A percentile compares a stretch with the other conserved stretches of the same genome.
These are phyloP conservation scores for Beta macrorhiza DNA, from an alignment of 179 eudicot genomes.

Conservation along the genomic window DNA sequence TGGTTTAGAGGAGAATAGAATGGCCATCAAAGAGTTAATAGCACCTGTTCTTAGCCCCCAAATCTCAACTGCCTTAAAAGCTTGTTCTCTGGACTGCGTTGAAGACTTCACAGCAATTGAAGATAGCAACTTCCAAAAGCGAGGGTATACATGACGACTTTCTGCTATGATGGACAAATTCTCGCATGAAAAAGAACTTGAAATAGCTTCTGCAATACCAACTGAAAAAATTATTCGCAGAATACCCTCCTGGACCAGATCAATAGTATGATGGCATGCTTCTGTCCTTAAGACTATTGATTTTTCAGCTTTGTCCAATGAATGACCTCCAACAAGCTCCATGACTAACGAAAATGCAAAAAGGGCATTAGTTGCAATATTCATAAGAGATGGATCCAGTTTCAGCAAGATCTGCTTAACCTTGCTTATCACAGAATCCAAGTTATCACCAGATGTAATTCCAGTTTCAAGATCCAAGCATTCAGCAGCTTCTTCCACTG, in stretches of 20 bases:
- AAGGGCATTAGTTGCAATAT: conserved; percentile 69
- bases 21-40: conserved; percentile 72
- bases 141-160: conserved; percentile 44
- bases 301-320: conserved; percentile 37
- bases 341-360: conserved; percentile 56
- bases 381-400: conserved; percentile 42
- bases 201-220: conserved; percentile 74
- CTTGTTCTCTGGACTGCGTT: conserved; percentile 65
- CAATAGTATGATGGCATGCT: conserved; percentile 48
- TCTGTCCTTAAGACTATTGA: conserved; percentile 42
- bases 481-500: conserved; percentile 90
- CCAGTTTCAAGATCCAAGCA: conserved; percentile 53
- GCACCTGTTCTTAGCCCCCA: conserved; percentile 89
- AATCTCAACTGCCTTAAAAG: conserved; percentile 72
- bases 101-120: conserved; percentile 60
- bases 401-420: conserved; percentile 35
- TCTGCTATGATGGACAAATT: conserved; percentile 55
- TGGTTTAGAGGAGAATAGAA: conserved; percentile 68
- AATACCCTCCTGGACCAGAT: conserved; percentile 74
- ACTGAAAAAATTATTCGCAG: conserved; percentile 84
- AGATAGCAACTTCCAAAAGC: conserved; percentile 82
- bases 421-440: conserved; percentile 38
- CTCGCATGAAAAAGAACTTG: conserved; percentile 42
- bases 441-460: conserved; percentile 30
- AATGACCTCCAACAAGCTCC: conserved; percentile 37